Evolutionary conservation across 345 rosid species (phyloP), one percentile per base, ranked within the genome.

Genomic region (Citrus mangshanensis): DNA sequence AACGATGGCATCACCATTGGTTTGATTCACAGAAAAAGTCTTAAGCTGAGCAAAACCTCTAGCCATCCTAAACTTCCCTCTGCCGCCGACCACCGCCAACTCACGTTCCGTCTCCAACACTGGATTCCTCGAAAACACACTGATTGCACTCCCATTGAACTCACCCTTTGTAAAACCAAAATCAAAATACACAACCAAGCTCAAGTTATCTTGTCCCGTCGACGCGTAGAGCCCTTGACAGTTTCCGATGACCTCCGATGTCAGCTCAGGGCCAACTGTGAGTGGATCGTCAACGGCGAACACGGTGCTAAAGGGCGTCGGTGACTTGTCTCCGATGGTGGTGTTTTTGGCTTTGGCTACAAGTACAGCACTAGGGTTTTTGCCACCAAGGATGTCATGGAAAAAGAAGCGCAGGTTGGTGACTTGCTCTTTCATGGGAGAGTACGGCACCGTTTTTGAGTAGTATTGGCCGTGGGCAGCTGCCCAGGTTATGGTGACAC

Each of bases 1-100:
- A 34, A 82, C 79, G 2, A 22, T 24, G 8, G 76, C 81, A 61
- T 82, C 81, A 28, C 81, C 79, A 0, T 78, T 60, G 0, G 38
- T 35, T 2, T 27, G 8, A 37, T 82, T 54, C 7, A 59, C 6
- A 8, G 9, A 34, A 24, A 74, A 55, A 9, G 84, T 78, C 18
- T 37, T 82, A n/a, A 78, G 81, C 55, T 74, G 59, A 49, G 42
- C 81, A 78, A 67, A 82, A 1, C 84, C 84, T 40, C 76, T 73
- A 22, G 81, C 81, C 70, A 78, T 73, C 59, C 79, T 74, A 70
- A 82, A 82, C 74, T 73, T 70, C 22, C 81, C 72, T 9, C 76
- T 68, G 0, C 84, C 81, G 21, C 84, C 81, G 42, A 81, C 64
- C 72, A 82, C 72, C 49, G 81, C 79, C 75, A 82, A 24, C 64